A percentile compares a stretch with the other conserved stretches of the same genome.
Evolutionary conservation across 1,284 basidiomycete species (phyloP).

Genomic region (Cystobasidium slooffiae): DNA sequence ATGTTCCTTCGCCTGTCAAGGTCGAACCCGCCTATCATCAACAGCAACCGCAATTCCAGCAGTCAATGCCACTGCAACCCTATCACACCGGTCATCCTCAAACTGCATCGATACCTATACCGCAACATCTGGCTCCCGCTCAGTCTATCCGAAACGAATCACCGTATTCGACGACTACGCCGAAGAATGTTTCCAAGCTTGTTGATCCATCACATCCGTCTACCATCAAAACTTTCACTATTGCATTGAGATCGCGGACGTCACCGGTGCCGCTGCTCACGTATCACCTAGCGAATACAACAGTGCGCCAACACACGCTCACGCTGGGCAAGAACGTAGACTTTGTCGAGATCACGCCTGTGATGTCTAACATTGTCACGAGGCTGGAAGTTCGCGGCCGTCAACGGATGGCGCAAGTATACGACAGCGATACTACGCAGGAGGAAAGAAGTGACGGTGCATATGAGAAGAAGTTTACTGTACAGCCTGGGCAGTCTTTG

Average conservation of each 20-base stretch:
- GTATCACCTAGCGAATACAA: background rate
- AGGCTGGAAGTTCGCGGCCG: background rate
- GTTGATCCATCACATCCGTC: slow-evolving; percentile 11
- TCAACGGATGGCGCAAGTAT: background rate
- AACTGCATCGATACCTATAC: background rate
- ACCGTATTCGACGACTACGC: too few relatives aligned
- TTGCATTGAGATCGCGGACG: background rate
- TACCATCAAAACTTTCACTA: slow-evolving; percentile 6
- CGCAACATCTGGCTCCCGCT: background rate
- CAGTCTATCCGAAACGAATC: background rate
- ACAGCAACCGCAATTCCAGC: background rate
- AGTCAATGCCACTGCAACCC: background rate
- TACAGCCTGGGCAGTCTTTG: background rate
- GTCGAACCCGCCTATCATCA: background rate
- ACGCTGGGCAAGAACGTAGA: background rate
- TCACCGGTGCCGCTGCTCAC: background rate
- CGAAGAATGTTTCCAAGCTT: background rate
- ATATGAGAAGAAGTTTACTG: background rate
- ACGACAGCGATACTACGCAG: background rate
- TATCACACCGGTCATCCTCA: background rate
- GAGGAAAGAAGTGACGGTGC: slow-evolving; percentile 7
- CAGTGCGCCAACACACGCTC: slow-evolving; percentile 24
- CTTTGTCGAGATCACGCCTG: slow-evolving; percentile 3
- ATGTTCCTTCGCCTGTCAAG: background rate
- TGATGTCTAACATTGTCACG: background rate